Percentiles rank a stretch among this genome's conserved stretches.
phyloP scores from a whole-genome alignment of 2,329 filamentous ascomycete species.

The Gremmenia infestans region DNA sequence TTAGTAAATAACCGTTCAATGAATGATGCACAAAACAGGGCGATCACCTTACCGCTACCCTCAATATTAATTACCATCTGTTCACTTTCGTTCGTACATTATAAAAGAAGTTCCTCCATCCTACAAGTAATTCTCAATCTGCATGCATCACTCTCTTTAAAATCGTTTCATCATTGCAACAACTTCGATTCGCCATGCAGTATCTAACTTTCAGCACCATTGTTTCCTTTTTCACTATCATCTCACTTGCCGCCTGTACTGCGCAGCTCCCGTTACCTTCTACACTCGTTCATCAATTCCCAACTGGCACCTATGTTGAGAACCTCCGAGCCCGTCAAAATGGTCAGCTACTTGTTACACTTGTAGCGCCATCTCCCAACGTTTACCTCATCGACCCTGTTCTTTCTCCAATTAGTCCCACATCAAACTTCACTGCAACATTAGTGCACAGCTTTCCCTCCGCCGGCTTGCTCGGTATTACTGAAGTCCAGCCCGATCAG shows the following conservation, averaged over 20 bases:
- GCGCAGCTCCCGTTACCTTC: background rate
- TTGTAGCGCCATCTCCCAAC: conserved; percentile 5
- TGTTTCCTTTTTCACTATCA: background rate
- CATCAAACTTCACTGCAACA: conserved; percentile 1
- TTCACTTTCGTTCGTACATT: too few species aligned
- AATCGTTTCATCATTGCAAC: too few species aligned
- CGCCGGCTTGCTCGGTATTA: conserved; percentile 33
- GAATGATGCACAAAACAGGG: too few species aligned
- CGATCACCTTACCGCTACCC: too few species aligned
- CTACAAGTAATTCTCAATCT: too few species aligned
- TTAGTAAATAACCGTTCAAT: too few species aligned
- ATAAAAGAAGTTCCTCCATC: too few species aligned
- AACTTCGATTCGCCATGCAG: too few species aligned
- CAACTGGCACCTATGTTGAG: conserved; percentile 21
- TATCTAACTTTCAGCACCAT: too few species aligned
- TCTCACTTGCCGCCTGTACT: background rate
- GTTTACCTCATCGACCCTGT: conserved; percentile 12
- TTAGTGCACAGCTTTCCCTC: conserved; percentile 16
- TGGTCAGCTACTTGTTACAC: conserved; percentile 13
- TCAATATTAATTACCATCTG: too few species aligned
- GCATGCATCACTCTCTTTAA: too few species aligned
- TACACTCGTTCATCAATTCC: conserved; percentile 13
- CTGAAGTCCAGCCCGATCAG: conserved; percentile 29
- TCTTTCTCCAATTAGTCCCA: background rate
- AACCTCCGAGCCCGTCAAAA: conserved; percentile 16